Evolutionary conservation across 2,329 filamentous ascomycete species (phyloP).

Genomic region (Colletotrichum limetticola): DNA sequence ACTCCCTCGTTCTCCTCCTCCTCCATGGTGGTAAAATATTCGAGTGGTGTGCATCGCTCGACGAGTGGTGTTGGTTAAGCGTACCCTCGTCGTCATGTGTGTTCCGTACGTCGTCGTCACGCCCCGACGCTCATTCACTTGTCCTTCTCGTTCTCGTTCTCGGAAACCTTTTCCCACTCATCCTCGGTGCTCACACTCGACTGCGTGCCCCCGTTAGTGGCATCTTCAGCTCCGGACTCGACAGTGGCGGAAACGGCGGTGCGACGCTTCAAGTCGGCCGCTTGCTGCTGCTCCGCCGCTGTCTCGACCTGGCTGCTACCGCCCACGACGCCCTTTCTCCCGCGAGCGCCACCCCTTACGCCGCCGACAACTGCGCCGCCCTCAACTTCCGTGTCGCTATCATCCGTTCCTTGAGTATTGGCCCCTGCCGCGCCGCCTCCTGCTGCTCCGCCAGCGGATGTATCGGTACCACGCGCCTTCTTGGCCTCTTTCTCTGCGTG

Average conservation of each 20-base stretch:
- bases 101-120: neutral
- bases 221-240: slow-evolving; percentile 43
- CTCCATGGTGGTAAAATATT: neutral
- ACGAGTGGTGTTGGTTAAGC: neutral
- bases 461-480: slow-evolving; percentile 44
- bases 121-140: slow-evolving; percentile 49
- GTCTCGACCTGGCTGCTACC: slow-evolving; percentile 58
- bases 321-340: slow-evolving; percentile 33
- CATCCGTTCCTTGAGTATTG: slow-evolving; percentile 47
- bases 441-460: slow-evolving; percentile 44
- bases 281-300: slow-evolving; percentile 43
- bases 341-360: neutral
- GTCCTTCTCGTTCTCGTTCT: slow-evolving; percentile 71
- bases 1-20: neutral
- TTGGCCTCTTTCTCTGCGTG: slow-evolving; percentile 54
- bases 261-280: slow-evolving; percentile 62
- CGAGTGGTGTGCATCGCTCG: neutral
- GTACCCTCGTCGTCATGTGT: neutral
- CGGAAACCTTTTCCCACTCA: slow-evolving; percentile 96
- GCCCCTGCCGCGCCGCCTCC: neutral
- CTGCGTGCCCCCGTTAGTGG: slow-evolving; percentile 55
- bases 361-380: slow-evolving; percentile 6
- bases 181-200: slow-evolving; percentile 84
- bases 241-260: slow-evolving; percentile 38
- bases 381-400: slow-evolving; percentile 65